Evolutionary conservation across 2,329 filamentous ascomycete species (phyloP), one percentile per base, ranked within the genome.

Genomic region (Calcarisporium arbuscula): DNA sequence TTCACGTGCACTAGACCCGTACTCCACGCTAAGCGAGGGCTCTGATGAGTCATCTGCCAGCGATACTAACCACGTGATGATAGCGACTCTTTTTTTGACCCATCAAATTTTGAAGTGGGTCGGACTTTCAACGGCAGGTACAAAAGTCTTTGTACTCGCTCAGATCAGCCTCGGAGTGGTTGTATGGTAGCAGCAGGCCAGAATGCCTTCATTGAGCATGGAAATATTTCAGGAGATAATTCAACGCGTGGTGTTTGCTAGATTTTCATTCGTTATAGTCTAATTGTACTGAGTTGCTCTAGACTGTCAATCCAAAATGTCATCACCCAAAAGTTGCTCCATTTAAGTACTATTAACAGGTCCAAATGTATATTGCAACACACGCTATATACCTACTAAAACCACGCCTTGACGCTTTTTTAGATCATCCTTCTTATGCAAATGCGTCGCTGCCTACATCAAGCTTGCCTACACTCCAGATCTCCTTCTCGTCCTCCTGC

Each of bases 381-480:
- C 5, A 23, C 34, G 20, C 36, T 36, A 26, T 30, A 49, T 42
- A 36, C 30, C 37, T 14, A 18, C 28, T 26, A n/a, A n/a, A n/a
- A n/a, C n/a, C n/a, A n/a, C n/a, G n/a, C 32, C 34, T 12, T n/a
- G n/a, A n/a, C n/a, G n/a, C n/a, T 42, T 28, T 33, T 37, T 37
- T 17, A 15, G 34, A 18, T 32, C 12, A 57, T 26, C 62, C 54
- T 35, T 34, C 37, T 40, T 64, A 64, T 29, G 60, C 57, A 53
- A 72, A 72, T 6, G 65, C 57, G 38, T 86, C 84, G 8, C 75
- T 82, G 30, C 65, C 67, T 10, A 89, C 64, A 56, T 96, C 90
- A 32, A 95, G 80, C 61, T 83, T 89, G 6, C 92, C 92, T 32
- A 98, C 83, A 56, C 85, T 92, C 89, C 88, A 94, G 43, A 98